Evolutionary conservation across 176 grass and related monocot species (phyloP).

Genomic region (Paspalum vaginatum): DNA sequence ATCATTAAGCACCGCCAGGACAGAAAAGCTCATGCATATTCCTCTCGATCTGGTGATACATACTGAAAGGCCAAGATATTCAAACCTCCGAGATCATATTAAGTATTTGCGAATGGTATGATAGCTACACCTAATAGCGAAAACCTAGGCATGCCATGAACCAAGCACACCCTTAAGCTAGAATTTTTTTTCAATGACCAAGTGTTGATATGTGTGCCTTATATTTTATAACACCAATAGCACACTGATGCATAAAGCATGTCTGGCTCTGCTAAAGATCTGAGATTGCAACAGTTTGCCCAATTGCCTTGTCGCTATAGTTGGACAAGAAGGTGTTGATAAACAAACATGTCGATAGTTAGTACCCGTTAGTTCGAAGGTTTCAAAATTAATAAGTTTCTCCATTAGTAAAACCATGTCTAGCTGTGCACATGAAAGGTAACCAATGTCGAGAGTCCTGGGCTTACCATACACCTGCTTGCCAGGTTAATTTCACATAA

Average conservation of each 20-base stretch:
- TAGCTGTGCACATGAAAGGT: not conserved
- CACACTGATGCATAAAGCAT: conserved; percentile 19
- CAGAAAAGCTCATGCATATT: not conserved
- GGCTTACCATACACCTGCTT: not conserved
- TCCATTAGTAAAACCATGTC: not conserved
- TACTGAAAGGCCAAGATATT: not conserved
- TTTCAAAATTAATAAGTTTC: not conserved
- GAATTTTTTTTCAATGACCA: not conserved
- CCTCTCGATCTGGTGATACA: not conserved
- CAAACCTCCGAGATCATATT: not conserved
- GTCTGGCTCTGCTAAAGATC: conserved; percentile 6
- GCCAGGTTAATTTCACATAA: conserved; percentile 17
- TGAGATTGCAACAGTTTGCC: not conserved
- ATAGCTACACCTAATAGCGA: not conserved
- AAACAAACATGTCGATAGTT: not conserved
- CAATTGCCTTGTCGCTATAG: not conserved
- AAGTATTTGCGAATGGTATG: not conserved
- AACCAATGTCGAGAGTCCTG: not conserved
- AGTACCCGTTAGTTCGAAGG: not conserved
- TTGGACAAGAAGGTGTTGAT: not conserved
- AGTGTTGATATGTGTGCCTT: not conserved
- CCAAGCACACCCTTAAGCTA: too few species aligned
- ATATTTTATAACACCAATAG: not conserved
- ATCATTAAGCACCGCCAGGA: not conserved
- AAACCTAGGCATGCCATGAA: too few species aligned